Conservation (phyloP, 495 filamentous ascomycete genomes). For the Aspergillus coremiiformis region DNA sequence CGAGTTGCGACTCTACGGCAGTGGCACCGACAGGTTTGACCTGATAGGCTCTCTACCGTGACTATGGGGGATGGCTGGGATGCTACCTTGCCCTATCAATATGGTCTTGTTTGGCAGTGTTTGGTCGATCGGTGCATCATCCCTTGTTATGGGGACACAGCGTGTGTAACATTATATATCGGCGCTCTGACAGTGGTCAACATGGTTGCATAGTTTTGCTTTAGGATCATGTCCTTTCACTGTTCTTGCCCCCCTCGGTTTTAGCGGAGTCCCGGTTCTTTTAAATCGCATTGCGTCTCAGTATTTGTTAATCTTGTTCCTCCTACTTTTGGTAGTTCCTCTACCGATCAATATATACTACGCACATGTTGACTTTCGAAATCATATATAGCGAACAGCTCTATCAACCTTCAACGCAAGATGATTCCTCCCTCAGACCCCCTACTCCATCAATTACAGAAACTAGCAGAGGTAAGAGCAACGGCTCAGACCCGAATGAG, state of each 20-base stretch:
- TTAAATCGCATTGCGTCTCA: not conserved
- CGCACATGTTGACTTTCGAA: not conserved
- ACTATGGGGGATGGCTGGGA: not conserved
- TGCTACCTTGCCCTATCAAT: not conserved
- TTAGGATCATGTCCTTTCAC: not conserved
- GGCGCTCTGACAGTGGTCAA: not conserved
- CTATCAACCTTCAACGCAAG: not conserved
- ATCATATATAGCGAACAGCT: not conserved
- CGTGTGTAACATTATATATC: not conserved
- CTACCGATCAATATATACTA: not conserved
- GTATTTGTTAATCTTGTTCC: not conserved
- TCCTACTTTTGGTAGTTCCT: not conserved
- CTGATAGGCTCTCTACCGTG: not conserved
- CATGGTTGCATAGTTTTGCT: not conserved
- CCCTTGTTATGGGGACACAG: not conserved
- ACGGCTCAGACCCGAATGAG: not conserved
- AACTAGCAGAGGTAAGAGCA: conserved; percentile 13
- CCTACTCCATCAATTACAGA: conserved; percentile 19
- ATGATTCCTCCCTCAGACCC: conserved; percentile 21
- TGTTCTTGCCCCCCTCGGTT: not conserved
- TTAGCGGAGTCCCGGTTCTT: not conserved
- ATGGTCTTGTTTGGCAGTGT: conserved; percentile 9
- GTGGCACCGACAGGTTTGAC: not conserved
- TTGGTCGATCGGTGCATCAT: conserved; percentile 7
- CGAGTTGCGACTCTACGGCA: conserved; percentile 1